Evolutionary conservation across 148 eudicot species (phyloP), one percentile per base, ranked within the genome.

Genomic region (Silene uniflora): DNA sequence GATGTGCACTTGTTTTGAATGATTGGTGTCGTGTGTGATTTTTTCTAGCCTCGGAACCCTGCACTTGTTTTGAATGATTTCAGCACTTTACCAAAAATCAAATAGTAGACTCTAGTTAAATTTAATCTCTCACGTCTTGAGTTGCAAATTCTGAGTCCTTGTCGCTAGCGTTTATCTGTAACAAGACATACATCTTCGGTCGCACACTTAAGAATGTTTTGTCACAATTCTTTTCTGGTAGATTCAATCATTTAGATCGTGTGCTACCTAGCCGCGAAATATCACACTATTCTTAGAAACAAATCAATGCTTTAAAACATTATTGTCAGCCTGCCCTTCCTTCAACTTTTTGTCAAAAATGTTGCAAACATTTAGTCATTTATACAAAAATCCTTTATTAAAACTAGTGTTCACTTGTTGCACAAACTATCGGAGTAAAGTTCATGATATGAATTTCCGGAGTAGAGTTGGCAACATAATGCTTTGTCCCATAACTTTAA

Each of bases 401-500:
- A 52, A 35, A 54, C 24, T 23, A 24, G 24, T 23, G 60, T 47
- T 69, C 54, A 49, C 3, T 32, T 52, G 17, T 52, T 52, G 56
- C 56, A 52, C 56, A 12, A 52, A 13, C 4, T 52, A 52, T 52
- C 17, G 17, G 5, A 14, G 56, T 12, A 52, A 52, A 52, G 0
- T 52, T 52, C 56, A 14, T 11, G 16, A 49, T 49, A 49, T 49
- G 42, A 35, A 39, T 6, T 39, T 9, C 44, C 44, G 44, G 10
- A 17, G 18, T 7, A 3, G 21, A 52, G 21, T 5, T 68, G n/a
- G 10, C 7, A 24, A 79, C 25, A 52, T 11, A 52, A 4, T 52
- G 56, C 54, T 52, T 52, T 52, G 17, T 71, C 76, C 85, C 46
- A 71, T 73, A 64, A 64, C 79, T 73, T 75, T 47, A 19, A 82